Conservation (phyloP, 2,329 filamentous ascomycete genomes). For the Aspergillus fijiensis region DNA sequence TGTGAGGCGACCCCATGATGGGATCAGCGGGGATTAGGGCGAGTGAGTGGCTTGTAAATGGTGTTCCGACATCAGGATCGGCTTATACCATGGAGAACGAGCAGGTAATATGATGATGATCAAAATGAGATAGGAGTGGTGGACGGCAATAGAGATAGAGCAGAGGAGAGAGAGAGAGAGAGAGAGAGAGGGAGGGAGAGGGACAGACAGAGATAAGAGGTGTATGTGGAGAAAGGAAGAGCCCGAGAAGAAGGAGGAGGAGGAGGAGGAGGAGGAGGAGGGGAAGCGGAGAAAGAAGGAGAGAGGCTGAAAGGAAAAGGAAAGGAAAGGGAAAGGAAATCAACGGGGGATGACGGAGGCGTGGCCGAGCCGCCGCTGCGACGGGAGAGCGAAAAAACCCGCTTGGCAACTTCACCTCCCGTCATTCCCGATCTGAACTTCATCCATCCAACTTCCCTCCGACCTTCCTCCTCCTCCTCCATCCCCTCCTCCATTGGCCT, state of each 20-base stretch:
- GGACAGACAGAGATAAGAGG: neutral
- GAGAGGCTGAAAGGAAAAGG: neutral
- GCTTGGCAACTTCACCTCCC: constrained; percentile 22
- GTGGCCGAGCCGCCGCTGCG: constrained; percentile 4
- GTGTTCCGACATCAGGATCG: neutral
- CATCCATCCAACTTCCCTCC: neutral
- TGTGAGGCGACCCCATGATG: constrained; percentile 14
- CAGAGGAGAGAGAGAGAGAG: constrained; percentile 2
- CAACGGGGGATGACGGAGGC: constrained; percentile 31
- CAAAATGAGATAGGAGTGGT: neutral
- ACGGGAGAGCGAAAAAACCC: constrained; percentile 28
- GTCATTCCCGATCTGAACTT: constrained; percentile 6
- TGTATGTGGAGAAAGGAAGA: too few species aligned
- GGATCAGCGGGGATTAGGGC: neutral
- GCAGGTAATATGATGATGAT: neutral
- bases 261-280: neutral
- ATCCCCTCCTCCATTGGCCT: constrained; percentile 25
- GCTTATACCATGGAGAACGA: neutral
- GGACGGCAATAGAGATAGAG: constrained; percentile 6
- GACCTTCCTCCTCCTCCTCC: constrained; percentile 9
- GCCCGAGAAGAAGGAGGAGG: constrained; percentile 6
- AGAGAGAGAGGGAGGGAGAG: constrained; percentile 3
- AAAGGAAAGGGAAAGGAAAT: constrained; percentile 6
- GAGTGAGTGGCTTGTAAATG: neutral
- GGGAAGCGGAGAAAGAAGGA: neutral